Evolutionary conservation across 176 grass and related monocot genomes (phyloP), one percentile per base, ranked within the genome.

Genomic region (Musa troglodytarum): DNA sequence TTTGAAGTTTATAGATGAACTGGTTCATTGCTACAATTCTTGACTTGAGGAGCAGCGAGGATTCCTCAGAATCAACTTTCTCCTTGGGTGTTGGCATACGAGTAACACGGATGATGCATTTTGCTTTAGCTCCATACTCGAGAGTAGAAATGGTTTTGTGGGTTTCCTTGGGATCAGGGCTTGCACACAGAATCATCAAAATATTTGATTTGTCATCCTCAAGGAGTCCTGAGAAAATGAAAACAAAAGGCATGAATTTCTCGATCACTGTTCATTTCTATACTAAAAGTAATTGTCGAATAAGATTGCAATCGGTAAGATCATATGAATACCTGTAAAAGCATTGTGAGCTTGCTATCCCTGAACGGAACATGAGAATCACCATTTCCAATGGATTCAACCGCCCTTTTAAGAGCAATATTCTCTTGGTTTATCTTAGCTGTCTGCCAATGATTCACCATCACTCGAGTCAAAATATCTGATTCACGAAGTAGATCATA

Each of bases 281-380:
- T 3, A 4, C 29, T 34, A 2, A 34, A 34, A 34, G 29, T 34
- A 34, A 34, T 34, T 3, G 2, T 34, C 29, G 29, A 34, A 34
- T 34, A 34, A 34, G 21, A 34, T 67, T 73, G 50, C 11, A 65
- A 49, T 63, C 2, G 61, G 26, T 61, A 11, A 13, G 22, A 28
- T 28, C 26, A 28, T 28, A 28, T 28, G 26, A 11, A 29, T 76
- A 93, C 94, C 87, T 97, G 94, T 10, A 97, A 62, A 26, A 97
- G 90, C 94, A 97, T 97, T 12, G 94, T 91, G 50, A 98, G 86
- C 77, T 91, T 98, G 80, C 94, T 98, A 68, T 98, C 94, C 25
- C 90, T 74, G 69, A 98, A 98, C 50, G 94, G 94, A 73, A 98
- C 94, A 72, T 98, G 94, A 0, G 94, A 98, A 67, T 93, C 94